Base-by-base conservation (phyloP, 345 rosid genomes). In the Brassica rapa region DNA sequence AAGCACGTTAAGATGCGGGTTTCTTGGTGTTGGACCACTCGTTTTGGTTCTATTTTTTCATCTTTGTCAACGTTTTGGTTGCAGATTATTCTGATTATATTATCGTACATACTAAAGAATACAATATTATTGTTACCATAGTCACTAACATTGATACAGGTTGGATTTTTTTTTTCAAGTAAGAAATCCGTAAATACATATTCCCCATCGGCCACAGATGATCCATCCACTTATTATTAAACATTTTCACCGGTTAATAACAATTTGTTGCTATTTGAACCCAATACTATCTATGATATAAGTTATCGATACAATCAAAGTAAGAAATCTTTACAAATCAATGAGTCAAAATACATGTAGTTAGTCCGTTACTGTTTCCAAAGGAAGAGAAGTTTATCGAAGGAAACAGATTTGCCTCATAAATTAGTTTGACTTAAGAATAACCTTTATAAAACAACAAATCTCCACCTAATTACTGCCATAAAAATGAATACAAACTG, bases 1-100 rank as follows among this genome's bases (percentile, higher is more conserved):
- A 55, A 69, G 79, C 82, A 80, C 82, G 79, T 74, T 74, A 75
- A 69, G 75, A 19, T 74, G 79, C 75, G 75, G 75, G 53, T 69
- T 80, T 74, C 66, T 62, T 74, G 82, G 79, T 62, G 79, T 55
- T 79, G 73, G 73, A 79, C 82, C 77, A 79, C 82, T 79, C 64
- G 69, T 66, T 72, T 72, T 78, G 53, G 41, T 43, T 72, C n/a
- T 51, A 3, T 9, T 25, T 16, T 33, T 39, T n/a, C 7, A 8
- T 7, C 23, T 56, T 29, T 66, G 73, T 78, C 82, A 79, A 79
- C 77, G 77, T 43, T 61, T 66, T 43, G 41, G 41, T 78, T 72
- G 1, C 65, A 37, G 8, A 55, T 16, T 37, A 37, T 14, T 33
- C 70, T 77, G 8, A 49, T 61, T 27, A 39, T 75, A 4, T 15